Base-by-base conservation (phyloP, 768 basidiomycete genomes). In the Phylloporus sp. region DNA sequence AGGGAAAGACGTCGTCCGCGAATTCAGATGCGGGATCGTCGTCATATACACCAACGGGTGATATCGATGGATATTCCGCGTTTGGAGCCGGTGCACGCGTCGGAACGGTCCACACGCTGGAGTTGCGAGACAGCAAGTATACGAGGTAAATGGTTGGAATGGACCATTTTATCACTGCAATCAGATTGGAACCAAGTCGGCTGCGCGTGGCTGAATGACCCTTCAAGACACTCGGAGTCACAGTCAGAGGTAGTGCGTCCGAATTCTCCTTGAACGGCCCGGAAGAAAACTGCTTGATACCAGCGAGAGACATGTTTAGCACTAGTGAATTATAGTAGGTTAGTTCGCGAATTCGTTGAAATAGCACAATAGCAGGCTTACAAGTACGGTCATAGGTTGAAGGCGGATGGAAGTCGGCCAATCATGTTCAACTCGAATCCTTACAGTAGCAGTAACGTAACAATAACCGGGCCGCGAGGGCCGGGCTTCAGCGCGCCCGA, bases 1-100 rank as follows among this genome's bases (percentile, higher is more conserved):
- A 63, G 18, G 85, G 85, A 71, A 78, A 88, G 22, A 80, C 58
- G 49, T 86, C 64, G 47, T 77, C 76, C 55, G 69, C 67, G 71
- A 77, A 76, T 20, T 69, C 65, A 34, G 65, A 66, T 23, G 71
- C 69, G 6, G 71, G 71, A 37, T 72, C 63, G 34, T 66, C 64
- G 15, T 43, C 18, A 28, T 53, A 33, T 22, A 39, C 32, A 36
- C 48, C 33, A 17, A 44, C 39, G 15, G 48, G 35, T 28, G 47
- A 53, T 23, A 29, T 23, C 14, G 48, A 29, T 46, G 45, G 35
- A 14, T 52, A 24, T 21, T 49, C 40, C 21, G n/a, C 28, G 22
- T 33, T 18, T 6, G 15, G 11, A 27, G 14, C 40, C 13, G 45
- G 32, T 14, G 41, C 21, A 40, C 13, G 45, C 6, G n/a, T n/a